Evolutionary conservation across 371 early-diverging fungal species (phyloP), one percentile per base, ranked within the genome.

Genomic region (Rhizopus sp.): DNA sequence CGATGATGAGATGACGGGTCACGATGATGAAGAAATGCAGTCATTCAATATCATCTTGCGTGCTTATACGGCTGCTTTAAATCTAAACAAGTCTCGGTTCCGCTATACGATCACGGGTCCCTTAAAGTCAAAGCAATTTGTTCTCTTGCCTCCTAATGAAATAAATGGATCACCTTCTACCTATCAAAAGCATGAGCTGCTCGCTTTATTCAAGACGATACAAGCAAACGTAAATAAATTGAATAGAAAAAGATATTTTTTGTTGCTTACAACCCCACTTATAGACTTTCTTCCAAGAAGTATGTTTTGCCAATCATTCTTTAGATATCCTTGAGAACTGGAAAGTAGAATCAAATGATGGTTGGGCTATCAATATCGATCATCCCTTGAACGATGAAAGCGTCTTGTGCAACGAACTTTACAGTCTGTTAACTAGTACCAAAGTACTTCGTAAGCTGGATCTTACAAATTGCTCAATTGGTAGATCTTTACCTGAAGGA

Each of bases 11-110:
- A n/a, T 62, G n/a, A 34, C 45, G 1, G 64, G 55, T 3, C 47
- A 48, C 2, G 49, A 47, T 31, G 56, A 57, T 52, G 46, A 56
- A 17, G 53, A 63, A 34, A 16, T 39, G 3, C 45, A 58, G 12
- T 39, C 56, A 1, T 65, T 73, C 41, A 60, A 63, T 53, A 45
- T 60, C 1, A 53, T 66, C 0, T 32, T 77, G 7, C 63, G 68
- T 33, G 74, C 78, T 0, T 71, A 72, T 48, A 66, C 72, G 33
- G 78, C 78, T 3, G 63, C 78, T 2, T 61, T 77, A 48, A 74
- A 74, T 44, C 37, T 77, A 47, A 73, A 77, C 63, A 74, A 74
- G 30, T 48, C 61, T 2, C 61, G 78, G 4, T 66, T 66, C 38
- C 42, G 62, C 1, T 74, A 57, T 40, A 33, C 55, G 0, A 39